These are phyloP conservation scores for Acorus gramineus DNA, from an alignment of 106 monocot species.

Conservation along the genomic window DNA sequence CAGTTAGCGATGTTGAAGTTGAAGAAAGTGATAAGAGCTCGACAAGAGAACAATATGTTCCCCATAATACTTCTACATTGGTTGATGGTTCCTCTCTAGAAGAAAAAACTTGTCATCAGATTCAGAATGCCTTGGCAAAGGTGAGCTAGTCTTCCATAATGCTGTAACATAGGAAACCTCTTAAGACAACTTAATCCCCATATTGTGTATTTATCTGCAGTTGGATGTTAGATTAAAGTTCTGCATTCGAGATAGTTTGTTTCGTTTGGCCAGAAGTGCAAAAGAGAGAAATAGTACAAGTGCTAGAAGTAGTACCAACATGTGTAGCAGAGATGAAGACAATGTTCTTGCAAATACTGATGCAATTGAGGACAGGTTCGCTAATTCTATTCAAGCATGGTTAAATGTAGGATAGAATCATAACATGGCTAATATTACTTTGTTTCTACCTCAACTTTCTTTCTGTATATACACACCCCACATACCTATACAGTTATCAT, in stretches of 20 bases:
- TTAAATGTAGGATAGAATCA: not conserved
- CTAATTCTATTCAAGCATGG: not conserved
- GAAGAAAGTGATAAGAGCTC: constrained; percentile 30
- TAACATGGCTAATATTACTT: too few species aligned
- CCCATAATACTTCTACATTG: constrained; percentile 19
- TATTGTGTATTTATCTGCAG: constrained; percentile 24
- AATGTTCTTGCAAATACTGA: constrained; percentile 22
- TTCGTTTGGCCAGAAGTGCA: constrained; percentile 58
- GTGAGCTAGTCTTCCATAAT: constrained; percentile 15
- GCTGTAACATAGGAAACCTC: not conserved
- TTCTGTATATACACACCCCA: too few species aligned
- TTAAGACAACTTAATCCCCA: too few species aligned
- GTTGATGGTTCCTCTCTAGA: constrained; percentile 35
- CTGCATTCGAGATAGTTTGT: constrained; percentile 62
- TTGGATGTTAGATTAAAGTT: constrained; percentile 54
- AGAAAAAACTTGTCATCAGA: constrained; percentile 57
- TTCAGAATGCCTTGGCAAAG: constrained; percentile 72
- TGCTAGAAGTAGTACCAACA: constrained; percentile 41
- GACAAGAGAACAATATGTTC: constrained; percentile 32
- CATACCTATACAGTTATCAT: too few species aligned
- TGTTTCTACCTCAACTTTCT: too few species aligned
- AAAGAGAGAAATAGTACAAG: constrained; percentile 42
- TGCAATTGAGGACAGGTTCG: constrained; percentile 35
- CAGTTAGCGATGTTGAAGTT: constrained; percentile 8
- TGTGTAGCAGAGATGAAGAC: constrained; percentile 32